phyloP scores from a whole-genome alignment of 768 basidiomycete species.

The Aureoboletus auriporus region DNA sequence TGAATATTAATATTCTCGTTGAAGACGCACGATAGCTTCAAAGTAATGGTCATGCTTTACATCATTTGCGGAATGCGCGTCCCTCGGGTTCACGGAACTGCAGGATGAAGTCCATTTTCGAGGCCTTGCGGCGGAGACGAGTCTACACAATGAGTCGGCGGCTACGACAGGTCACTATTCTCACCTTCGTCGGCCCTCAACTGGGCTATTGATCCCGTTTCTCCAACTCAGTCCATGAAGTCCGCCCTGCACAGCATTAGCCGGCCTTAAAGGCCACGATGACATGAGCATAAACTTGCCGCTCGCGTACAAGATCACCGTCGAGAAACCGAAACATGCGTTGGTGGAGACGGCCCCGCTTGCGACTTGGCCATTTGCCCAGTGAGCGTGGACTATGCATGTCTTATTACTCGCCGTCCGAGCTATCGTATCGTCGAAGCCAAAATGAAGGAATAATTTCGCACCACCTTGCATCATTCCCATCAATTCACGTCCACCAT shows the following conservation, averaged over 20 bases:
- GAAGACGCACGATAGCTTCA: no score
- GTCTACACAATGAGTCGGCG: no score
- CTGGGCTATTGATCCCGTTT: background rate
- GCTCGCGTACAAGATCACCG: conserved; percentile 1
- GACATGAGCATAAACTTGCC: no score
- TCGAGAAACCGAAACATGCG: conserved; percentile 11
- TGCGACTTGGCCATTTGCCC: background rate
- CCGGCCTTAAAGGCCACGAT: background rate
- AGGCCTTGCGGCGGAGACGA: no score
- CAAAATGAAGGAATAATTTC: conserved; percentile 4
- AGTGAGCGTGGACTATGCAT: conserved; percentile 6
- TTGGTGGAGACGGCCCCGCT: background rate
- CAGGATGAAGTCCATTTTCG: no score
- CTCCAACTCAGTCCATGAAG: no score
- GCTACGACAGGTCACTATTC: background rate
- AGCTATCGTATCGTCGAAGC: conserved; percentile 1
- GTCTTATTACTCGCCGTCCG: conserved; percentile 11
- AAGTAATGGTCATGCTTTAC: no score
- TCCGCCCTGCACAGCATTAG: no score
- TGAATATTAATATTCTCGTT: no score
- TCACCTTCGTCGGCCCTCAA: background rate
- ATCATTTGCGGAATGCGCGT: no score
- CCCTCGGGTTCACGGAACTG: no score
- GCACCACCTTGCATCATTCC: background rate
- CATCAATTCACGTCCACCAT: background rate